A percentile compares a stretch with the other conserved stretches of the same genome.
Evolutionary conservation across 1,284 basidiomycete species (phyloP).

Genomic region (Caloboletus firmus): DNA sequence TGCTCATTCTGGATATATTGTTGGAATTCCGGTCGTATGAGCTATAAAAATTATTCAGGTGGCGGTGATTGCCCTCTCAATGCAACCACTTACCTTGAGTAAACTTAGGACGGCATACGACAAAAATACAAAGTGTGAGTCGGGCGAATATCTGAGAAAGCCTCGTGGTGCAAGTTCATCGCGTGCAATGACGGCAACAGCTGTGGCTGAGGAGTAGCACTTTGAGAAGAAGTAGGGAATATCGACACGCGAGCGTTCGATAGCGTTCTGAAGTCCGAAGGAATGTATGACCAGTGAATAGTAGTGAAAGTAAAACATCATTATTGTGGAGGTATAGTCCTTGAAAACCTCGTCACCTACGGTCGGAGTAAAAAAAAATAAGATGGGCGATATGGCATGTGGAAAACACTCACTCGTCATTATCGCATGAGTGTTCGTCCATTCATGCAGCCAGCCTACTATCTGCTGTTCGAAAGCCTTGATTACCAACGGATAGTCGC

Average conservation of each 20-base stretch:
- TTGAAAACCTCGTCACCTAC: constrained; percentile 35
- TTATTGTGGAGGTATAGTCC: constrained; percentile 55
- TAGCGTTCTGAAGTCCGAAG: constrained; percentile 91
- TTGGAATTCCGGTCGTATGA: constrained; percentile 80
- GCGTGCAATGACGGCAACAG: constrained; percentile 66
- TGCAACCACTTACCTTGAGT: constrained; percentile 64
- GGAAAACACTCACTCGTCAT: constrained; percentile 17
- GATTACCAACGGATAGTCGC: constrained; percentile 83
- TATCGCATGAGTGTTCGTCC: constrained; percentile 40
- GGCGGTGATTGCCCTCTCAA: neutral
- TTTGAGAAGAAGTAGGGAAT: constrained; percentile 87
- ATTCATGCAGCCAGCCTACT: constrained; percentile 65
- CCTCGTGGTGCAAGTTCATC: constrained; percentile 77
- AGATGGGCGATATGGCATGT: neutral
- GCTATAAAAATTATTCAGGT: constrained; percentile 42
- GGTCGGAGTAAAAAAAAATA: neutral
- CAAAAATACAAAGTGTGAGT: constrained; percentile 89
- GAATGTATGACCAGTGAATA: constrained; percentile 88
- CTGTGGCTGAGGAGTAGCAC: constrained; percentile 75
- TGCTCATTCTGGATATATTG: constrained; percentile 73
- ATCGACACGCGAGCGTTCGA: constrained; percentile 73
- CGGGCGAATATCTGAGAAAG: constrained; percentile 82
- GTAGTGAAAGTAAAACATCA: constrained; percentile 82
- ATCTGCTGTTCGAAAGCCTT: constrained; percentile 85
- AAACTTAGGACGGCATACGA: constrained; percentile 87